Conservation (phyloP, 2,329 filamentous ascomycete species). For the Aureobasidium pullulans region DNA sequence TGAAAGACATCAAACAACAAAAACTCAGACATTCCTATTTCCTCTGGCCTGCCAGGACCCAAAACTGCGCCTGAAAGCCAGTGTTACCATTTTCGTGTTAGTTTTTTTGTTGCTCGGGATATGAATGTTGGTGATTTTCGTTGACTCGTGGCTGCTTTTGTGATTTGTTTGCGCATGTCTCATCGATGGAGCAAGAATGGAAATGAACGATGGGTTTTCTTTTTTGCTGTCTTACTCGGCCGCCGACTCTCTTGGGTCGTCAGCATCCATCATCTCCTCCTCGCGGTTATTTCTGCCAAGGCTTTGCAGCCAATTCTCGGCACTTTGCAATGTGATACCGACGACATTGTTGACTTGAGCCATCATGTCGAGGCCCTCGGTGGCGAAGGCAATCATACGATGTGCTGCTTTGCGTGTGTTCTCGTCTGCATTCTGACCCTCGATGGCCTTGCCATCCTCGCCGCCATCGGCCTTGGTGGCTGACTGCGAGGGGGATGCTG, state of each 20-base stretch:
- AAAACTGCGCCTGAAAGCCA: neutral
- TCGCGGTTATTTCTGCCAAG: conserved; percentile 12
- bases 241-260: conserved; percentile 4
- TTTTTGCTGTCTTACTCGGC: neutral
- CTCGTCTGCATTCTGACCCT: conserved; percentile 20
- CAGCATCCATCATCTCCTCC: conserved; percentile 15
- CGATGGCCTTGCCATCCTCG: conserved; percentile 15
- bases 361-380: conserved; percentile 92
- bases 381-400: conserved; percentile 75
- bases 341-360: conserved; percentile 80
- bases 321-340: conserved; percentile 80
- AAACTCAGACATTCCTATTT: neutral
- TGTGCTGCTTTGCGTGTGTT: conserved; percentile 56
- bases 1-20: neutral
- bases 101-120: neutral
- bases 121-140: neutral
- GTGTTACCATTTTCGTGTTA: neutral
- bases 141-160: neutral
- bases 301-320: conserved; percentile 80
- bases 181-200: neutral
- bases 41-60: neutral
- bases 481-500: conserved; percentile 17
- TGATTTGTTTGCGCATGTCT: neutral
- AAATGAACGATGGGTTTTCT: neutral
- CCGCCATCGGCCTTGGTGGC: conserved; percentile 17